Evolutionary conservation across 2,329 filamentous ascomycete genomes (phyloP).

Genomic region (Fusarium incarnatum): DNA sequence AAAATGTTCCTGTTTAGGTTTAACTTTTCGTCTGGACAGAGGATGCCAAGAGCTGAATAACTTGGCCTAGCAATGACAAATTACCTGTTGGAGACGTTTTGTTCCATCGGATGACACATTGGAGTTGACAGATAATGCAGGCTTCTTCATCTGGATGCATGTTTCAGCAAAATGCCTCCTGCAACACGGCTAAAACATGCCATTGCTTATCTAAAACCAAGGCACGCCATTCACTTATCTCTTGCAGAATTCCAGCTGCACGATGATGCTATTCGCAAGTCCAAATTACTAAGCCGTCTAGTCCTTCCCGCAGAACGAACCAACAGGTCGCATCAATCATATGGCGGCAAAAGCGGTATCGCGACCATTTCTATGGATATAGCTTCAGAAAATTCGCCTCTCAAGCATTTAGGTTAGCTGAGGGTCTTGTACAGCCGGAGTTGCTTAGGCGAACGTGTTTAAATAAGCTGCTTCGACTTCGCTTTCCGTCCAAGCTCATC

Average conservation of each 20-base stretch:
- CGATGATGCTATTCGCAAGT: neutral
- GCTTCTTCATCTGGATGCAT: neutral
- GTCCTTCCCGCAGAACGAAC: accelerated
- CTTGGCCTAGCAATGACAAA: neutral
- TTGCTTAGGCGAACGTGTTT: too few relatives aligned
- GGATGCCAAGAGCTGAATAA: neutral
- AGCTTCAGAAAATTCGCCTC: neutral
- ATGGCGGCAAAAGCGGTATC: neutral
- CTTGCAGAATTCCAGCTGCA: neutral
- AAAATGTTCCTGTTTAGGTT: neutral
- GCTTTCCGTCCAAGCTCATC: neutral
- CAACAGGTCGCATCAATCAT: neutral
- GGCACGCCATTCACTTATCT: neutral
- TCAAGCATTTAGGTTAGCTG: too few relatives aligned
- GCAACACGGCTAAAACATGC: neutral
- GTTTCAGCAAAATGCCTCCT: neutral
- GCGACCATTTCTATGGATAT: neutral
- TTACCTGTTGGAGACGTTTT: neutral
- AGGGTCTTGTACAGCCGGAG: too few relatives aligned
- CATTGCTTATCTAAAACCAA: neutral
- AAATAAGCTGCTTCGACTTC: too few relatives aligned
- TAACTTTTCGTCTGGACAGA: neutral
- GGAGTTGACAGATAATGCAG: neutral
- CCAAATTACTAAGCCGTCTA: accelerated
- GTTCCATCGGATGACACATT: neutral